phyloP scores from a whole-genome alignment of 345 rosid genomes.

The Dovyalis caffra region DNA sequence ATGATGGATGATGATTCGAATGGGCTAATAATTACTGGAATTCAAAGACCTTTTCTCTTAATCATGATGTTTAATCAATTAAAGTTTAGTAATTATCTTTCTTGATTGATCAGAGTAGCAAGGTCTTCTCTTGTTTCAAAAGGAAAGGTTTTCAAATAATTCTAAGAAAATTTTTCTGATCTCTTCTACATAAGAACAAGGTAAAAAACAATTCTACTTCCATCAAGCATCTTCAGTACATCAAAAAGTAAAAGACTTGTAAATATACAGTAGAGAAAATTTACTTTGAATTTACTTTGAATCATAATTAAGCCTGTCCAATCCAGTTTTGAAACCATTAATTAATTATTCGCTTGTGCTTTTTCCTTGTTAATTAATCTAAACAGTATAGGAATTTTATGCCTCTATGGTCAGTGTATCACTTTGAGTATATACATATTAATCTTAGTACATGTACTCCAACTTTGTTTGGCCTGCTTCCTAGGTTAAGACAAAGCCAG shows the following conservation, averaged over 20 bases:
- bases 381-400: background rate
- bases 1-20: background rate
- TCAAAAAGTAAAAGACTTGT: too few relatives aligned
- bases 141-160: background rate
- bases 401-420: background rate
- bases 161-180: too few relatives aligned
- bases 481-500: slow-evolving; percentile 15
- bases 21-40: background rate
- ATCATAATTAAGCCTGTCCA: too few relatives aligned
- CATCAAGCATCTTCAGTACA: too few relatives aligned
- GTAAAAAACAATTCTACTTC: too few relatives aligned
- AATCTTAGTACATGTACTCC: background rate
- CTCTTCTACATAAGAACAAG: too few relatives aligned
- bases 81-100: background rate
- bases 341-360: background rate
- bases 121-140: background rate
- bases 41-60: background rate
- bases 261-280: background rate
- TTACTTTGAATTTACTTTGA: too few relatives aligned
- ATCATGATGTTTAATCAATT: background rate
- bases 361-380: too few relatives aligned
- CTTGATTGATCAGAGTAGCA: background rate
- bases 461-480: background rate
- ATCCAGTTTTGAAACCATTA: background rate
- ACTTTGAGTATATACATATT: background rate